These are phyloP conservation scores for Tricladium varicosporioides DNA, from an alignment of 2,329 filamentous ascomycete genomes.

Conservation along the genomic window DNA sequence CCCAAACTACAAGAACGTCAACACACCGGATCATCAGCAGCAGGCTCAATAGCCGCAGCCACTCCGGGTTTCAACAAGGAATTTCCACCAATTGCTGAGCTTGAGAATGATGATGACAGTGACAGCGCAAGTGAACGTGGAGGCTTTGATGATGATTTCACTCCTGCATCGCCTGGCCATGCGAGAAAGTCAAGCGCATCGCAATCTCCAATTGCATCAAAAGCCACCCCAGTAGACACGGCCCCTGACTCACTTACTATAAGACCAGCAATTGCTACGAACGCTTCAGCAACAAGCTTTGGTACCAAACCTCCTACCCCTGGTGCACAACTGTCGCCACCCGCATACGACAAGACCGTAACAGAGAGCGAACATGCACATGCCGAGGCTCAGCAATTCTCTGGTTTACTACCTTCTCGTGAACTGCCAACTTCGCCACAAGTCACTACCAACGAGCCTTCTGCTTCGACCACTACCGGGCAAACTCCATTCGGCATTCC, in stretches of 20 bases:
- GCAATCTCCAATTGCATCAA: slow-evolving; percentile 22
- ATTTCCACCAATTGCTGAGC: slow-evolving; percentile 89
- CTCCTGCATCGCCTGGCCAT: slow-evolving; percentile 49
- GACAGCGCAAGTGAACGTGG: slow-evolving; percentile 76
- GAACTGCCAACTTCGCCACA: slow-evolving; percentile 45
- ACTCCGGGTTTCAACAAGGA: slow-evolving; percentile 65
- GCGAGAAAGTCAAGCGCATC: slow-evolving; percentile 27
- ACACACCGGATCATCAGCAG: slow-evolving; percentile 37
- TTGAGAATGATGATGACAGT: slow-evolving; percentile 80
- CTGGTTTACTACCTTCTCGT: slow-evolving; percentile 53
- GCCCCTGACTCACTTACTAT: slow-evolving; percentile 31
- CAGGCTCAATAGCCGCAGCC: slow-evolving; percentile 44
- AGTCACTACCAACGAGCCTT: slow-evolving; percentile 25
- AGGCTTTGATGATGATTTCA: slow-evolving; percentile 93
- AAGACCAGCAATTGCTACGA: slow-evolving; percentile 30
- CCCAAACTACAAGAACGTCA: slow-evolving; percentile 48
- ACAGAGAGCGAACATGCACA: slow-evolving; percentile 42
- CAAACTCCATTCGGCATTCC: slow-evolving; percentile 27
- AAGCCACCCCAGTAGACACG: slow-evolving; percentile 29
- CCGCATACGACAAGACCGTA: slow-evolving; percentile 48
- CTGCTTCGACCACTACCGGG: slow-evolving; percentile 28
- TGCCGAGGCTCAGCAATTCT: slow-evolving; percentile 49
- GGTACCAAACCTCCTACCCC: slow-evolving; percentile 46
- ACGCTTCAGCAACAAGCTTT: slow-evolving; percentile 23
- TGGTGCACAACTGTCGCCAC: slow-evolving; percentile 57